Percentiles rank a stretch among this genome's conserved stretches.
Evolutionary conservation across 1,284 basidiomycete species (phyloP).

Genomic region (Inonotus obliquus): DNA sequence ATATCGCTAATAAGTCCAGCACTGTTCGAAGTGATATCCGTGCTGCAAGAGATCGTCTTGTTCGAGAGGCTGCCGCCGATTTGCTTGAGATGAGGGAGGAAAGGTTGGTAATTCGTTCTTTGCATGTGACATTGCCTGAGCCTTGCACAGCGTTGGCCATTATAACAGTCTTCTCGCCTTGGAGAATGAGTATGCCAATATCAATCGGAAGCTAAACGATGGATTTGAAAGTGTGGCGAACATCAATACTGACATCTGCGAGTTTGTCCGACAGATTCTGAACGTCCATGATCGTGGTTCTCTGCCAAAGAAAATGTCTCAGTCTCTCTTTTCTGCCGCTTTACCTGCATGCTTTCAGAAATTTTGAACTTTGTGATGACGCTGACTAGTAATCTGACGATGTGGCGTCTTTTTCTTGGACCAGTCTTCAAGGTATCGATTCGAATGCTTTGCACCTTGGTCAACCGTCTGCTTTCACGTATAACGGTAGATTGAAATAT

Average conservation of each 20-base stretch:
- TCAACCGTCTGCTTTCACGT: not conserved
- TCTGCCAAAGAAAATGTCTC: constrained; percentile 35
- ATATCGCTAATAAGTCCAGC: constrained; percentile 38
- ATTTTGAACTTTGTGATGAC: not conserved
- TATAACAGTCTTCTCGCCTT: constrained; percentile 38
- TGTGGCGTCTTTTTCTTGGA: not conserved
- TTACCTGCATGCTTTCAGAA: constrained; percentile 18
- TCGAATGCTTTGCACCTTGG: not conserved
- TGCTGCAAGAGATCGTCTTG: constrained; percentile 35
- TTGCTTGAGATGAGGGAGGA: constrained; percentile 34
- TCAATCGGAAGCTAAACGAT: constrained; percentile 28
- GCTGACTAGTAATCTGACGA: not conserved
- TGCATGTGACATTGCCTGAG: not conserved
- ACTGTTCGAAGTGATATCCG: constrained; percentile 38
- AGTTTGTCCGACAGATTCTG: constrained; percentile 28
- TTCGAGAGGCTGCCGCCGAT: constrained; percentile 38
- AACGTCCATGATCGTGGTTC: constrained; percentile 34
- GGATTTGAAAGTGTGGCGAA: constrained; percentile 34
- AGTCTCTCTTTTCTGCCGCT: constrained; percentile 26
- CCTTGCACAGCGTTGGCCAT: constrained; percentile 32
- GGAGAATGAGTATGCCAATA: constrained; percentile 38
- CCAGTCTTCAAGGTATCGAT: not conserved
- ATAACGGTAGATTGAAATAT: not conserved
- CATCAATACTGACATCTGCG: constrained; percentile 28
- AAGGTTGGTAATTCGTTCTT: constrained; percentile 29